Evolutionary conservation across 2,329 filamentous ascomycete species (phyloP), one percentile per base, ranked within the genome.

Genomic region (Lasiodiplodia sp.): DNA sequence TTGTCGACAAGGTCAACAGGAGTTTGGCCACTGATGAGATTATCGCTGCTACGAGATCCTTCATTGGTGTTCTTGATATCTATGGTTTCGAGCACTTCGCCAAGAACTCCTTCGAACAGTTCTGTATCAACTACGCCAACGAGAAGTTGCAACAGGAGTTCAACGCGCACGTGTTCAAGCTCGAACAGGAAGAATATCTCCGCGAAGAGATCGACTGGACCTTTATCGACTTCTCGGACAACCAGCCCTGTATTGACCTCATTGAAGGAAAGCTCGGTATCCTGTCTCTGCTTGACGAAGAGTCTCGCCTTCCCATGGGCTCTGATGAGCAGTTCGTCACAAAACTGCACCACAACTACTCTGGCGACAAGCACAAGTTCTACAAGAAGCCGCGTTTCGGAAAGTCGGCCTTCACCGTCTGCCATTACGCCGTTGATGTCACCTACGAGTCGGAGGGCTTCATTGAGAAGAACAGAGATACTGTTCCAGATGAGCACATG

Each of bases 81-180:
- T 98, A 98, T 81, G 95, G 95, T 72, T 99, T 99, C 77, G 96
- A 99, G 81, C 96, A 98, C 82, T 99, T 99, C 77, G 95, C 96
- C 71, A 98, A 97, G 86, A 99, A 99, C 84, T 99, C 96, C 0
- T 99, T 99, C 76, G 96, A 99, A 80, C 96, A 99, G 80, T 99
- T 99, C 82, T 99, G 96, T 83, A 99, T 99, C 87, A 99, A 99
- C 82, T 99, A 99, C 77, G 96, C 96, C 82, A 99, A 99, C 81
- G 96, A 99, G 82, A 99, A 99, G 83, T 85, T 99, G 67, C 96
- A 99, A 79, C 96, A 99, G 80, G 95, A 98, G 79, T 99, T 99
- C 86, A 99, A 99, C 82, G 93, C 96, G 79, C 96, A 99, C 77
- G 96, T 99, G 44, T 99, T 99, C 88, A 97, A 98, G 81, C 88